Base-by-base conservation (phyloP, 2,329 filamentous ascomycete genomes). In the Botrytis sinoallii region DNA sequence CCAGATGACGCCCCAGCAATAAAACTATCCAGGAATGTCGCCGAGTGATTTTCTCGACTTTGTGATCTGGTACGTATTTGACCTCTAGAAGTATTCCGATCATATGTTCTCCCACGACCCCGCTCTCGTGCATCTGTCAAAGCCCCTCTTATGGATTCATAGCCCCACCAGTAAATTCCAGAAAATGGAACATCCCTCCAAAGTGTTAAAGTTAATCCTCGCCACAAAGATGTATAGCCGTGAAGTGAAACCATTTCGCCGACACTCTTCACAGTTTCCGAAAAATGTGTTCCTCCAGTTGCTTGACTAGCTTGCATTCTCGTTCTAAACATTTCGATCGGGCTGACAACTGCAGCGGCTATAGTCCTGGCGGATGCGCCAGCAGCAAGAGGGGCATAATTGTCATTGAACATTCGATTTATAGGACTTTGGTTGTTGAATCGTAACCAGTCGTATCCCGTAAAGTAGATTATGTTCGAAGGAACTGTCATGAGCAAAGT, bases 181-280 rank as follows among this genome's bases (percentile, higher is more conserved):
- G 95, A 98, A 80, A 99, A 99, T 0, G 96, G 96, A 0, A 98
- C 96, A 81, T 99, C 96, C 76, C 96, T 89, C 96, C 96, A 99
- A 74, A 99, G 88, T 0, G 95, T 98, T 78, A 99, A 85, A 0
- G 92, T 94, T 72, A 99, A 84, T 0, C 96, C 96, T 73, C 95
- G 88, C 96, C 96, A 99, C 0, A 99, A 85, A 2, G 94, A 93
- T 1, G 87, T 87, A 77, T 96, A 94, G 4, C 96, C 96, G 75
- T 93, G 88, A 0, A 85, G 84, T 16, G 87, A 86, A 1, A 97
- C 93, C 93, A 98, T 96, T 46, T 92, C 89, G 77, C 89, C 86
- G 44, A 98, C 83, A 5, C 92, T 92, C 59, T 88, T 85, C 73
- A 97, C 86, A 0, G 96, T 97, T 72, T 94, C 91, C 70, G 89